Evolutionary conservation across 164 flowering plant species (phyloP).

Genomic region (Magnolia kwangsiensis): DNA sequence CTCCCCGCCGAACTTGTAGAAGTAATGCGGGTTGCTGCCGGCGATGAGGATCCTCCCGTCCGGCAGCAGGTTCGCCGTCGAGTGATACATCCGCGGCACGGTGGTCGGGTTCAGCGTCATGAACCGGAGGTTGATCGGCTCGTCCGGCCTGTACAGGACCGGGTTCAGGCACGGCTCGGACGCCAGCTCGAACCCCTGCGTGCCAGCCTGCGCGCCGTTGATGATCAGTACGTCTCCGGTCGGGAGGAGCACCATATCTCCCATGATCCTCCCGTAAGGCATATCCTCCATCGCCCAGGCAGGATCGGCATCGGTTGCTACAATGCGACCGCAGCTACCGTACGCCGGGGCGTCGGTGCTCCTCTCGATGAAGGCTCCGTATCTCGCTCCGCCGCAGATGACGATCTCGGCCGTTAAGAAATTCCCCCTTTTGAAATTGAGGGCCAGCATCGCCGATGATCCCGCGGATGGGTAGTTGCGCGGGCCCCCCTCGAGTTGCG

Average conservation of each 20-base stretch:
- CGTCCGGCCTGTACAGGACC: conserved; percentile 66
- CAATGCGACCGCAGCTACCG: conserved; percentile 77
- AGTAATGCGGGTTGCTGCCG: conserved; percentile 85
- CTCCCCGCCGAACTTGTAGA: conserved; percentile 47
- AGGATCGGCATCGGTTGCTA: conserved; percentile 53
- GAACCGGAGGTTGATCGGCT: conserved; percentile 67
- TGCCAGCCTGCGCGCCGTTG: conserved; percentile 82
- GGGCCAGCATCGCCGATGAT: conserved; percentile 74
- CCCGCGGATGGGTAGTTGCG: conserved; percentile 89
- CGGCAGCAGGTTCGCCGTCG: conserved; percentile 79
- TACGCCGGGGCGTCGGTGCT: conserved; percentile 60
- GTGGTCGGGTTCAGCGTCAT: conserved; percentile 68
- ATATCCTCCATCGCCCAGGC: conserved; percentile 81
- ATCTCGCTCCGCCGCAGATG: conserved; percentile 83
- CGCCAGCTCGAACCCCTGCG: conserved; percentile 78
- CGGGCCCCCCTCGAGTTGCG: conserved; percentile 69
- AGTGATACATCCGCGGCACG: conserved; percentile 89
- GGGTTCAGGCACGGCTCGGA: conserved; percentile 71
- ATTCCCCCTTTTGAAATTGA: conserved; percentile 31
- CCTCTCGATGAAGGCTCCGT: conserved; percentile 54
- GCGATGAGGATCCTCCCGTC: conserved; percentile 82
- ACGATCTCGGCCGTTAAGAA: conserved; percentile 58
- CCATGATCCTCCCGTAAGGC: conserved; percentile 86
- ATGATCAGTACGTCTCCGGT: conserved; percentile 71
- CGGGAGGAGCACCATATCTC: conserved; percentile 91